Evolutionary conservation across 805 yeast genomes (phyloP), one percentile per base, ranked within the genome.

Genomic region (Candida nemodendra): DNA sequence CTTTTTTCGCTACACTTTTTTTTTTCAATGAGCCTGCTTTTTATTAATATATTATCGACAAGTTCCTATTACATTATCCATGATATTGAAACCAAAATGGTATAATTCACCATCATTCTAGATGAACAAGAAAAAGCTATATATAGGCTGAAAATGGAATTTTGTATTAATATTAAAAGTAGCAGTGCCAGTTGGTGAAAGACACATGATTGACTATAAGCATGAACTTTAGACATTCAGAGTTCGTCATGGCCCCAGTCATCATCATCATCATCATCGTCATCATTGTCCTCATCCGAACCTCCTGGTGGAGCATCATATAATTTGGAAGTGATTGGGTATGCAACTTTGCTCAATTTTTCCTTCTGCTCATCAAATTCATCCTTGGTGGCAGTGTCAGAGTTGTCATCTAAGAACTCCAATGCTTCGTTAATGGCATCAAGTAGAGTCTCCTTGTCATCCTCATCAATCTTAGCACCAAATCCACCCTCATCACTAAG

Each of bases 341-440:
- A 81, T 32, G 96, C 95, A 57, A 84, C 70, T 54, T 84, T 77
- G 47, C 83, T 77, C 64, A 91, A 77, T 59, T 84, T 69, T 55
- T 84, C 90, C 68, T 79, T 86, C 70, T 89, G 95, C 66, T 89
- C 97, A 40, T 87, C 95, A 53, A 85, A 84, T 59, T 93, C 99
- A 67, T 90, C 97, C 57, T 84, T 77, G 36, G 95, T 76, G 31
- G 97, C 97, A 46, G 85, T 71, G 41, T 87, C 95, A 28, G 54
- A 56, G 67, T 85, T 79, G 58, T 84, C 96, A 55, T 88, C 95
- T 55, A 93, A 43, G 41, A 47, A 62, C 46, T 59, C 65, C 50
- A 84, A 68, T 32, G 87, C 78, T 64, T 93, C 99, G 62, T 80
- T 79, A 54, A 88, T 70, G 39, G 96, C 96, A 57, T 90, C 97